Percentiles rank a stretch among this genome's conserved stretches.
Conservation (phyloP, 495 filamentous ascomycete genomes). For the Xylaria sp. region DNA sequence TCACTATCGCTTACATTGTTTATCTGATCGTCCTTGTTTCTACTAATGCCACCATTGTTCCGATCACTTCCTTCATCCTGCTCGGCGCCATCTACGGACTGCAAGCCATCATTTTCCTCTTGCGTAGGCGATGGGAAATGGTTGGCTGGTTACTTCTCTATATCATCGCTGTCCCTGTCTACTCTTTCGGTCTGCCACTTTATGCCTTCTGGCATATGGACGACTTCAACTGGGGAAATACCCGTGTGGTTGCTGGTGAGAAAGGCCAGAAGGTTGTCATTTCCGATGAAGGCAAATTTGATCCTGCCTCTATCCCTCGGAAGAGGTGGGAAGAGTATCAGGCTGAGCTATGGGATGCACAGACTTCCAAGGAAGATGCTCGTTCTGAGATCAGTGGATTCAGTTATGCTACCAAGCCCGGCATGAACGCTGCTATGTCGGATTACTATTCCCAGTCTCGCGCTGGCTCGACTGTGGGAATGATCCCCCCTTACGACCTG, state of each 20-base stretch:
- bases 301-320: slow-evolving; percentile 88
- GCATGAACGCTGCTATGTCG: slow-evolving; percentile 59
- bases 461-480: slow-evolving; percentile 77
- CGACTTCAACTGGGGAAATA: slow-evolving; percentile 98
- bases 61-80: slow-evolving; percentile 84
- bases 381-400: slow-evolving; percentile 89
- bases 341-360: slow-evolving; percentile 93
- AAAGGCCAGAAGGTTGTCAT: slow-evolving; percentile 91
- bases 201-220: slow-evolving; percentile 99
- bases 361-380: slow-evolving; percentile 81
- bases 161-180: slow-evolving; percentile 88
- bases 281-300: slow-evolving; percentile 97
- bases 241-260: slow-evolving; percentile 95
- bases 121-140: slow-evolving; percentile 98
- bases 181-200: slow-evolving; percentile 86
- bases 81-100: slow-evolving; percentile 95
- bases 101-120: slow-evolving; percentile 95
- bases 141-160: slow-evolving; percentile 99
- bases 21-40: slow-evolving; percentile 84
- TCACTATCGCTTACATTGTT: slow-evolving; percentile 87
- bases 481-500: slow-evolving; percentile 39
- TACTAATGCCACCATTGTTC: slow-evolving; percentile 66
- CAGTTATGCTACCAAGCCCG: slow-evolving; percentile 88
- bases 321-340: slow-evolving; percentile 99
- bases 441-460: slow-evolving; percentile 72